Evolutionary conservation across 2,329 filamentous ascomycete genomes (phyloP), one percentile per base, ranked within the genome.

Genomic region (Colletotrichum sp.): DNA sequence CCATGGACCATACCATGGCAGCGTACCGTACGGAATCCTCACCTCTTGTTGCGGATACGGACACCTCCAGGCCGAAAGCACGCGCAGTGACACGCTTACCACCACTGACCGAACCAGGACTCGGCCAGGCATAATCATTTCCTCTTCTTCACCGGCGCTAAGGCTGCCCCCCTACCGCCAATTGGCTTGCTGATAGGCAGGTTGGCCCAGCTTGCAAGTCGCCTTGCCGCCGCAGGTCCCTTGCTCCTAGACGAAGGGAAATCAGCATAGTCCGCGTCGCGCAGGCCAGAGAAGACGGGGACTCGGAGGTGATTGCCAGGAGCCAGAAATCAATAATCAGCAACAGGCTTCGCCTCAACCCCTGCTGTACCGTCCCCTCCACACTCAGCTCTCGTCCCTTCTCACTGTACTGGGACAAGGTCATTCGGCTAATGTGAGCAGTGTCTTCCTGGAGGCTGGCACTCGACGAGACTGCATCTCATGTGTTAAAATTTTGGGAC

Each of bases 41-140:
- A 52, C 44, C n/a, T 52, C 44, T 52, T 22, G 30, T 22, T 32
- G 22, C 28, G 59, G 57, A 62, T 72, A 44, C 63, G 63, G 63
- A 48, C 30, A 74, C 64, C n/a, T 68, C 59, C 36, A 73, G 44
- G 22, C 39, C 30, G 32, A 63, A 57, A 65, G 18, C 22, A 62
- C 52, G 60, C 62, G 68, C 39, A 68, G 73, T 55, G 36, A 57
- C 48, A 72, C 64, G 26, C 63, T 36, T 68, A 48, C 70, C 71
- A n/a, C 59, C 32, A 36, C 34, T 44, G 57, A 55, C 74, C 34
- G 44, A 18, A 67, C 63, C 64, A 55, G 63, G 44, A 44, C 63
- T 55, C 63, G 67, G 22, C 72, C 68, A 34, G 48, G 74, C 70
- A 74, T 30, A 59, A 73, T 68, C 70, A 52, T 22, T 68, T 73